Base-by-base conservation (phyloP, 202 grass and related monocot species). In the Schoenoplectus triqueter region DNA sequence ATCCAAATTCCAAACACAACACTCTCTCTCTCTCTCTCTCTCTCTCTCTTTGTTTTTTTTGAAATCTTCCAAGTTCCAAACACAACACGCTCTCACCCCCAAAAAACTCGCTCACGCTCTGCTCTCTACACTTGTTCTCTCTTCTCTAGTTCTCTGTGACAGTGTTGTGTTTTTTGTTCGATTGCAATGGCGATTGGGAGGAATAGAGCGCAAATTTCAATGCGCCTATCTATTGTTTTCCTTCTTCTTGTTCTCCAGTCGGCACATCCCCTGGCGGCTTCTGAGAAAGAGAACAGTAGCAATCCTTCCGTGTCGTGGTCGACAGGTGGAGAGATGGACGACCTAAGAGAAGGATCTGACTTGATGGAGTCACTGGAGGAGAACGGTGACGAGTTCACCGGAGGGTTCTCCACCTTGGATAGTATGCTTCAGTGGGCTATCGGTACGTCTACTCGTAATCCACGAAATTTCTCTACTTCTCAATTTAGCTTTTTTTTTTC, bases 351-450 rank as follows among this genome's bases (percentile, higher is more conserved):
- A 52, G 51, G 73, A 17, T 15, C 60, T 9, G 84, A 86, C 13
- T 47, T 80, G 18, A 64, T 39, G 49, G 66, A 73, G 44, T 64
- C 67, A 59, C 64, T 81, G 89, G 91, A 91, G 59, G 90, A 92
- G 55, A 83, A 76, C 6, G 52, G 39, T 22, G 81, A 82, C 8
- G 91, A 95, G 84, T 88, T 95, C 14, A 87, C 80, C 18, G 93
- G 93, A 2, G 91, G 92, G 3, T 98, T 98, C 82, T 90, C 88
- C 84, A 93, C 93, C 82, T 85, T 98, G 64, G 96, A 98, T 69
- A 91, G 91, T 86, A 98, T 98, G 91, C 86, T 98, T 52, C 91
- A 95, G 85, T 98, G 96, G 96, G 93, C 93, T 51, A 95, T 98
- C 73, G 93, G 93, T 98, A 90, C 10, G 76, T 74, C 1, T 59